Evolutionary conservation across 148 eudicot genomes (phyloP).

Genomic region (Polygonum aviculare): DNA sequence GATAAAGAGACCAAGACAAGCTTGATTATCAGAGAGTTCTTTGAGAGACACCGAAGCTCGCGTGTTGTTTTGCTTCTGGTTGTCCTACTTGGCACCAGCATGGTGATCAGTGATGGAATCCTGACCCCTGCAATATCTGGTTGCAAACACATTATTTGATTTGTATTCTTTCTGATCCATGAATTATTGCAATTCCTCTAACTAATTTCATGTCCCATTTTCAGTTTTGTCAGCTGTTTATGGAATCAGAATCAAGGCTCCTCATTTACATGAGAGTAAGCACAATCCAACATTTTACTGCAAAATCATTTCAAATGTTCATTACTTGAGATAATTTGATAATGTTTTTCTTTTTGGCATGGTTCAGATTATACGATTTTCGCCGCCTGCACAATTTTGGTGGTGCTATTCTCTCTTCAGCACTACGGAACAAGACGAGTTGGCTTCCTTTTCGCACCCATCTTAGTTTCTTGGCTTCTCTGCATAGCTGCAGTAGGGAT

Average conservation of each 20-base stretch:
- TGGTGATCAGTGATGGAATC: slow-evolving; percentile 51
- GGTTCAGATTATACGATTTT: slow-evolving; percentile 26
- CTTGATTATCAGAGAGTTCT: slow-evolving; percentile 23
- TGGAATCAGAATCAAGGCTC: slow-evolving; percentile 31
- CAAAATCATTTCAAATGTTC: not conserved
- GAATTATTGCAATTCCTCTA: not conserved
- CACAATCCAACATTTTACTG: not conserved
- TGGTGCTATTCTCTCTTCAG: slow-evolving; percentile 39
- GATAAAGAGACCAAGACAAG: slow-evolving; percentile 20
- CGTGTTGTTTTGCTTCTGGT: slow-evolving; percentile 33
- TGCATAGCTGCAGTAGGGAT: slow-evolving; percentile 36
- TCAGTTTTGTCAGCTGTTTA: slow-evolving; percentile 48
- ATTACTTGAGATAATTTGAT: not conserved
- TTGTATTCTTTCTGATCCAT: not conserved
- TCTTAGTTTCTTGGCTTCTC: slow-evolving; percentile 38
- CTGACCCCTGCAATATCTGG: slow-evolving; percentile 53
- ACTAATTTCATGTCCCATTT: slow-evolving; percentile 10
- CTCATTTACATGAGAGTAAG: slow-evolving; percentile 34
- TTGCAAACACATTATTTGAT: not conserved
- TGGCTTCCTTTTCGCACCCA: slow-evolving; percentile 48
- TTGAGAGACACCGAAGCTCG: slow-evolving; percentile 26
- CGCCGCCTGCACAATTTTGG: slow-evolving; percentile 27
- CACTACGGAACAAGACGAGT: slow-evolving; percentile 34
- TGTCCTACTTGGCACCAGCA: slow-evolving; percentile 39
- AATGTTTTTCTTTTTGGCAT: not conserved